Evolutionary conservation across 75 land plant genomes (phyloP), one percentile per base, ranked within the genome.

Genomic region (Cunninghamia lanceolata): DNA sequence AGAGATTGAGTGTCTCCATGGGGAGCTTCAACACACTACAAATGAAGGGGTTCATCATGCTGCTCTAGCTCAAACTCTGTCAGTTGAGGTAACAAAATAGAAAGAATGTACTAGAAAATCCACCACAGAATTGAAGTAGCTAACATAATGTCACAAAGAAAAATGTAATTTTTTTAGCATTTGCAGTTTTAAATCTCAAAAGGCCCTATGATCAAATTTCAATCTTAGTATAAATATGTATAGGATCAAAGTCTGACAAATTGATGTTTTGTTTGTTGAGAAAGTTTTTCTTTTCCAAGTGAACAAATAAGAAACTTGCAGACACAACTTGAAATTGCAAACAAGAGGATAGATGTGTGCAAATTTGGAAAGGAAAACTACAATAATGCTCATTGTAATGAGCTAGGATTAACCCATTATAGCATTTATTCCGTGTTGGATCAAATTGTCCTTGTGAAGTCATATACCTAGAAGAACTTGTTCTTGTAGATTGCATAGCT

Each of bases 11-110:
- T 85, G 88, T 59, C 85, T 98, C 25, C 93, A 93, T 66, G 85
- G 43, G n/a, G 99, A 96, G 80, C 83, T 98, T 68, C 98, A 93
- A 38, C n/a, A n/a, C n/a, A n/a, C n/a, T n/a, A n/a, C n/a, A n/a
- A n/a, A n/a, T n/a, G n/a, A n/a, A n/a, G n/a, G n/a, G n/a, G n/a
- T n/a, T n/a, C n/a, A n/a, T n/a, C n/a, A n/a, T n/a, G n/a, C n/a
- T n/a, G n/a, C n/a, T n/a, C n/a, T n/a, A n/a, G n/a, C n/a, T n/a
- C n/a, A n/a, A n/a, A n/a, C n/a, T n/a, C n/a, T n/a, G n/a, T n/a
- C n/a, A n/a, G n/a, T n/a, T n/a, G n/a, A n/a, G n/a, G n/a, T n/a
- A n/a, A n/a, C n/a, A n/a, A n/a, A n/a, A n/a, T n/a, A n/a, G n/a
- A n/a, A n/a, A n/a, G n/a, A n/a, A n/a, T n/a, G n/a, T n/a, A n/a